A percentile compares a stretch with the other conserved stretches of the same genome.
phyloP scores from a whole-genome alignment of 768 basidiomycete species.

The Tricholomella constricta region DNA sequence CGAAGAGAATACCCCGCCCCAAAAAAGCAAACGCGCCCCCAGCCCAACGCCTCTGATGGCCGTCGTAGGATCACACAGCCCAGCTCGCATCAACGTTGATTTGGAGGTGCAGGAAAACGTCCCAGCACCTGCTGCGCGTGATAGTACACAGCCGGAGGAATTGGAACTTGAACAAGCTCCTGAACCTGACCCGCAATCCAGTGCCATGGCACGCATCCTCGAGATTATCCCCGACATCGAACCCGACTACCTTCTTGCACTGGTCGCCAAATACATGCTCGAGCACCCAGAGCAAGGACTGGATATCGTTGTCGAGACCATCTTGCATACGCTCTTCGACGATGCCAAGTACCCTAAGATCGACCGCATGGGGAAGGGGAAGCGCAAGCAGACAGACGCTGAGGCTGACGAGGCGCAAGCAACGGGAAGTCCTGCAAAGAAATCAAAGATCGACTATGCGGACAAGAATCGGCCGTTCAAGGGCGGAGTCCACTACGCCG shows the following conservation, averaged over 20 bases:
- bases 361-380: slow-evolving; percentile 36
- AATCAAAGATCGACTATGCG: slow-evolving; percentile 55
- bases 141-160: slow-evolving; percentile 3
- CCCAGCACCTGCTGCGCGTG: slow-evolving; percentile 2
- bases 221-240: slow-evolving; percentile 75
- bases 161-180: background rate
- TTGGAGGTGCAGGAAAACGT: background rate
- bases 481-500: slow-evolving; percentile 48
- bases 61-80: too few species aligned
- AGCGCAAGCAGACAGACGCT: slow-evolving; percentile 34
- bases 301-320: slow-evolving; percentile 48
- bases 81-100: background rate
- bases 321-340: slow-evolving; percentile 66
- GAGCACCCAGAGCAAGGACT: slow-evolving; percentile 21
- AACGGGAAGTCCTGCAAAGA: slow-evolving; percentile 31
- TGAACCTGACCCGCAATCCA: slow-evolving; percentile 21
- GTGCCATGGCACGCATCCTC: slow-evolving; percentile 50
- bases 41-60: background rate
- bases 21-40: background rate
- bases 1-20: slow-evolving; percentile 36
- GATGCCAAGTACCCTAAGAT: slow-evolving; percentile 57
- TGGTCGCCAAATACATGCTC: slow-evolving; percentile 47
- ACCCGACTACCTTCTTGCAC: slow-evolving; percentile 50
- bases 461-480: slow-evolving; percentile 44
- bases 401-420: slow-evolving; percentile 33